Percentiles rank a stretch among this genome's conserved stretches.
phyloP scores from a whole-genome alignment of 306 rosid species.

The Gastrolobium villosum region DNA sequence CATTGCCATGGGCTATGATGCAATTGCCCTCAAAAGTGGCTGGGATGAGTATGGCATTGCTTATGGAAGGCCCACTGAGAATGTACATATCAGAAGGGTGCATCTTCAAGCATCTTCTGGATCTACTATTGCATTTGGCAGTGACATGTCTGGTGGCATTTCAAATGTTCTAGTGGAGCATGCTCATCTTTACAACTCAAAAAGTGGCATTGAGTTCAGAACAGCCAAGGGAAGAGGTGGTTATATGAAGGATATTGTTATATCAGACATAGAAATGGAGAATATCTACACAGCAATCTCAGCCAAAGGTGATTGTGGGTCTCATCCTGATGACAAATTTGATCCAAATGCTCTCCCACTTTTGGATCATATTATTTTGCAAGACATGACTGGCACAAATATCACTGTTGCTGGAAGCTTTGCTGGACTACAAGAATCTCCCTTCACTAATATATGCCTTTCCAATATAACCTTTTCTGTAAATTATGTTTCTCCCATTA shows the following conservation, averaged over 20 bases:
- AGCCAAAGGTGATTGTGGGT: conserved; percentile 80
- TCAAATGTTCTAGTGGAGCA: conserved; percentile 77
- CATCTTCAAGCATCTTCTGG: conserved; percentile 77
- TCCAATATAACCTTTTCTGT: conserved; percentile 75
- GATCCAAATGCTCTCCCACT: conserved; percentile 88
- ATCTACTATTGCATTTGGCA: conserved; percentile 86
- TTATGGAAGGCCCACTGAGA: conserved; percentile 85
- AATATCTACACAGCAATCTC: conserved; percentile 63
- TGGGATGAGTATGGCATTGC: conserved; percentile 98
- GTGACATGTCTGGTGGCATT: conserved; percentile 98
- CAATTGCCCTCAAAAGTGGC: conserved; percentile 94
- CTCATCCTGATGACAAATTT: conserved; percentile 87
- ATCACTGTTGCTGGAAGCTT: conserved; percentile 85
- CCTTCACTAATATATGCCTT: conserved; percentile 82
- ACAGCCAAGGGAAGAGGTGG: conserved; percentile 93
- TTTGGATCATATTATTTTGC: conserved; percentile 70
- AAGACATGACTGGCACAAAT: conserved; percentile 72
- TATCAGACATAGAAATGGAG: conserved; percentile 70
- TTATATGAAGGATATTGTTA: conserved; percentile 67
- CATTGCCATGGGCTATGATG: conserved; percentile 81
- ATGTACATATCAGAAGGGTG: conserved; percentile 82
- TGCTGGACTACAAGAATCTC: conserved; percentile 82
- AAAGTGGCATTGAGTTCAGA: conserved; percentile 74
- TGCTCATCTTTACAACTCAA: conserved; percentile 73
- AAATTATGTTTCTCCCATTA: conserved; percentile 58